These are phyloP conservation scores for Evansstolkia leycettana DNA, from an alignment of 495 filamentous ascomycete species.

Conservation along the genomic window DNA sequence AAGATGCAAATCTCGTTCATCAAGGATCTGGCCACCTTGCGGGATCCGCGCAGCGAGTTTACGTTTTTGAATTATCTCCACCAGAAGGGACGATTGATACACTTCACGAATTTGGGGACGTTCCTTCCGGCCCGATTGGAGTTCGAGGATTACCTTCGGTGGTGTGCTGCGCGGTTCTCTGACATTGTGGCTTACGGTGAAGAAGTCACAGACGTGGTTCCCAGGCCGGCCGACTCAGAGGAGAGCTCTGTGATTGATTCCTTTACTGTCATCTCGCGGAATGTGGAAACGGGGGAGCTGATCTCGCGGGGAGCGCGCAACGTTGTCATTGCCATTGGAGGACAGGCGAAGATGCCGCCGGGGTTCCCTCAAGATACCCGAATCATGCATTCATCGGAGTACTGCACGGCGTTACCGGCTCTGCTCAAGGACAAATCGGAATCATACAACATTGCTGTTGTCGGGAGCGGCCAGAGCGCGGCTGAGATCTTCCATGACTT, in stretches of 20 bases:
- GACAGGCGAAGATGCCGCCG: conserved; percentile 63
- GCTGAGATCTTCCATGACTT: conserved; percentile 93
- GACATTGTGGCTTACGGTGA: conserved; percentile 66
- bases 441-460: conserved; percentile 64
- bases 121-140: conserved; percentile 80
- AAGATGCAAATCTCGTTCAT: conserved; percentile 98
- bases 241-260: conserved; percentile 28
- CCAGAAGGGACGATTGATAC: conserved; percentile 60
- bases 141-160: conserved; percentile 90
- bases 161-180: conserved; percentile 76
- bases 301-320: conserved; percentile 52
- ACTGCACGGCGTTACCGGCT: conserved; percentile 47
- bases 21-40: conserved; percentile 85
- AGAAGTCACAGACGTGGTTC: conserved; percentile 50
- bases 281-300: conserved; percentile 37
- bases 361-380: conserved; percentile 50
- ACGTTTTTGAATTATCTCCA: conserved; percentile 94
- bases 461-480: conserved; percentile 84
- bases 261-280: conserved; percentile 44
- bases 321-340: conserved; percentile 79
- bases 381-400: conserved; percentile 86
- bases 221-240: conserved; percentile 19
- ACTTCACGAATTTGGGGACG: conserved; percentile 82
- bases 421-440: conserved; percentile 44
- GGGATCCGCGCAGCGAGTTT: conserved; percentile 81